Conservation (phyloP, 768 basidiomycete species). For the Leccinum sublutescens region DNA sequence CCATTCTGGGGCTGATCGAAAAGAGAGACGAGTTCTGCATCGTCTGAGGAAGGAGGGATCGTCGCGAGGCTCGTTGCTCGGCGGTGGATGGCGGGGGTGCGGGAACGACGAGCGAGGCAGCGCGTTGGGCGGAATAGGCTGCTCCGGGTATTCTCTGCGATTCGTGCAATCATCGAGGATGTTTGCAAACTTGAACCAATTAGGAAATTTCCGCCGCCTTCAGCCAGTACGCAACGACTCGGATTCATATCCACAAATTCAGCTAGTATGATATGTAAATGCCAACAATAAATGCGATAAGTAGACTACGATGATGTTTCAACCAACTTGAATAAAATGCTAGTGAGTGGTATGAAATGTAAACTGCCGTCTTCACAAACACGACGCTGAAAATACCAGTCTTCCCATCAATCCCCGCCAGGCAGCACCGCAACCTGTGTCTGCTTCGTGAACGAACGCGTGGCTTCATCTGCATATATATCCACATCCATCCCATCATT, state of each 20-base stretch:
- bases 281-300: slow-evolving; percentile 26
- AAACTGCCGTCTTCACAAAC: slow-evolving; percentile 13
- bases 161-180: slow-evolving; percentile 33
- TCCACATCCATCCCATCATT: slow-evolving; percentile 26
- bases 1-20: slow-evolving; percentile 63
- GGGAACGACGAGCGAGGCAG: slow-evolving; percentile 41
- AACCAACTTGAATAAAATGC: slow-evolving; percentile 25
- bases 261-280: slow-evolving; percentile 19
- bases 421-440: slow-evolving; percentile 12
- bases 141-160: slow-evolving; percentile 41
- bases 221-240: not conserved
- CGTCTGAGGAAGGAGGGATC: slow-evolving; percentile 63
- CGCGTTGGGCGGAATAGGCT: slow-evolving; percentile 35
- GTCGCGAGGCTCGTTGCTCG: slow-evolving; percentile 41
- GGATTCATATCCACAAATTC: not conserved
- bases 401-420: slow-evolving; percentile 9
- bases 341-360: slow-evolving; percentile 30
- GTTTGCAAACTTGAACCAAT: slow-evolving; percentile 6
- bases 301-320: slow-evolving; percentile 31
- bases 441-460: slow-evolving; percentile 17
- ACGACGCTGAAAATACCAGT: slow-evolving; percentile 8
- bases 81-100: slow-evolving; percentile 15
- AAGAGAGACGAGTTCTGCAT: slow-evolving; percentile 61
- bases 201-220: slow-evolving; percentile 11
- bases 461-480: slow-evolving; percentile 14